A percentile compares a stretch with the other conserved stretches of the same genome.
Evolutionary conservation across 305 asterid genomes (phyloP).

Genomic region (Fraxinus sp.): DNA sequence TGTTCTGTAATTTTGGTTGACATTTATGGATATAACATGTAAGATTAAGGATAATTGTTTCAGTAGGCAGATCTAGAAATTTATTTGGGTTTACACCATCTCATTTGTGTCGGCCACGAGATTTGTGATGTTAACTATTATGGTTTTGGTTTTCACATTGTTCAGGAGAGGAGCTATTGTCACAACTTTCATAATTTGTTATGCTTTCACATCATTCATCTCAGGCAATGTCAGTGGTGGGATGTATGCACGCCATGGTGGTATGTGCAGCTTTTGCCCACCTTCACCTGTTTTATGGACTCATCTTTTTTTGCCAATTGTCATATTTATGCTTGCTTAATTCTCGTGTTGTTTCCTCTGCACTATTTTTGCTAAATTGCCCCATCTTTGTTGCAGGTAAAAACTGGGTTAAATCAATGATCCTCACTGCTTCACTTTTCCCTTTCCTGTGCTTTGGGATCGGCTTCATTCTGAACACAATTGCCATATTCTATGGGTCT

Average conservation of each 20-base stretch:
- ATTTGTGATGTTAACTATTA: background rate
- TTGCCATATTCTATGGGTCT: slow-evolving; percentile 59
- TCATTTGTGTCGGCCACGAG: background rate
- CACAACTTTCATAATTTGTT: slow-evolving; percentile 54
- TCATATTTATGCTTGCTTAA: background rate
- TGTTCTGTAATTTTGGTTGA: background rate
- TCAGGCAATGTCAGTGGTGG: slow-evolving; percentile 64
- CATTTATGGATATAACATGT: background rate
- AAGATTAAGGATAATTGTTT: background rate
- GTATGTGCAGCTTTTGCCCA: slow-evolving; percentile 26
- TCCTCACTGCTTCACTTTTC: slow-evolving; percentile 56
- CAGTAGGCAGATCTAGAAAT: background rate
- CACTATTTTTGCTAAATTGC: background rate
- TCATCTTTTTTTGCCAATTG: background rate
- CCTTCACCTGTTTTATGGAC: background rate
- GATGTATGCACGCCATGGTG: slow-evolving; percentile 61
- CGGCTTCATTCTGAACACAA: slow-evolving; percentile 49
- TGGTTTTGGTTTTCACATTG: background rate
- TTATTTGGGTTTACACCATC: background rate
- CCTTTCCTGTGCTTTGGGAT: slow-evolving; percentile 61
- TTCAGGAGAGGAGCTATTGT: slow-evolving; percentile 59
- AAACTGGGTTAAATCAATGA: slow-evolving; percentile 55
- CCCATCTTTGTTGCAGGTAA: slow-evolving; percentile 37
- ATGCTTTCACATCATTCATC: slow-evolving; percentile 55
- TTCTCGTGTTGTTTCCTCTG: background rate